Base-by-base conservation (phyloP, 495 filamentous ascomycete species). In the Cercophora samala region DNA sequence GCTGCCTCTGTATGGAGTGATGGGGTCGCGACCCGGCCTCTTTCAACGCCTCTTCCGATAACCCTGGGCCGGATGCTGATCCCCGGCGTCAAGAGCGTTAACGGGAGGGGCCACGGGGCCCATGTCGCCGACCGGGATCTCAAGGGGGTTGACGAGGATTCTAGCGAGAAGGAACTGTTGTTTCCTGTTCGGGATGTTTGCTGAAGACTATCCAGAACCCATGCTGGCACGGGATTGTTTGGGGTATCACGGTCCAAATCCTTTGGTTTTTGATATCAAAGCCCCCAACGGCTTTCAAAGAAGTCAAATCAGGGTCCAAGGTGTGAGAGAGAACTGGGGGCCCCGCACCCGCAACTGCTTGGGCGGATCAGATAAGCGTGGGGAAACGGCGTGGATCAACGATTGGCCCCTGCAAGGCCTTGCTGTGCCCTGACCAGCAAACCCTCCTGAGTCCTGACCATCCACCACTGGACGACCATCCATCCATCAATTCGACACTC, bases 331-430 rank as follows among this genome's bases (percentile, higher is more conserved):
- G 70, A 54, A 54, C 61, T 25, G 58, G 58, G 58, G 23, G 58
- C 24, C 24, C 58, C 58, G 24, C 24, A 4, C 23, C 56, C 56
- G 21, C 4, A 29, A n/a, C n/a, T n/a, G n/a, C n/a, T 24, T 60
- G 58, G 60, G 64, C 67, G 63, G 64, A 69, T 70, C 65, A n/a
- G 63, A 69, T 69, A 70, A 68, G 70, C 64, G 72, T 67, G 72
- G 70, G 72, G 72, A 72, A 56, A 56, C 53, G 53, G 19, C n/a
- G 53, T 23, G n/a, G 22, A 56, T 8, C n/a, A 21, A 8, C n/a
- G 53, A 19, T 23, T 56, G 53, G 22, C 53, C 53, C 53, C 53
- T 56, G 53, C 53, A 56, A 56, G 19, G n/a, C 15, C n/a, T 56
- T 56, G 53, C n/a, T 23, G n/a, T 56, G 53, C 53, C 53, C 22